A percentile compares a stretch with the other conserved stretches of the same genome.
Conservation (phyloP, 2,329 filamentous ascomycete genomes). For the Fusarium haematococcum region DNA sequence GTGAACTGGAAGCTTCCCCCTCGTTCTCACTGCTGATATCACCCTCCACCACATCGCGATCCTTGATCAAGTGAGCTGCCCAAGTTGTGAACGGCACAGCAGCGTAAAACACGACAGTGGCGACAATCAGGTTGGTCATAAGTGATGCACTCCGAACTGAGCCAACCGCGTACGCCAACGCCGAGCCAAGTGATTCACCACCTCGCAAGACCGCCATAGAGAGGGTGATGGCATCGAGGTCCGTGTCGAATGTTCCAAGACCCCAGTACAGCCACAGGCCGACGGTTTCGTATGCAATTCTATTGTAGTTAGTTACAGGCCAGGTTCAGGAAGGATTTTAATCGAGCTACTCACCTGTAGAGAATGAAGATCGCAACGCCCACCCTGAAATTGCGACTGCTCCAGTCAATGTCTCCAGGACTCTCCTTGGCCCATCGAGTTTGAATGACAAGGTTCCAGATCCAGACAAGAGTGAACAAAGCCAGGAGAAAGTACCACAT, state of each 20-base stretch:
- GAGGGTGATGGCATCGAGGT: background rate
- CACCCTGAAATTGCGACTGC: background rate
- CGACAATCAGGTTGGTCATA: slow-evolving; percentile 1
- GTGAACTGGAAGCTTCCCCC: background rate
- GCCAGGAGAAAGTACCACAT: background rate
- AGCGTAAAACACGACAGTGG: background rate
- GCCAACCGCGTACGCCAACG: background rate
- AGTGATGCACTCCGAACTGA: background rate
- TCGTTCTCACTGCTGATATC: background rate
- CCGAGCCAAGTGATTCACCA: background rate
- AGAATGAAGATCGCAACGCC: background rate
- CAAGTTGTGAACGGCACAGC: background rate
- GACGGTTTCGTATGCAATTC: background rate
- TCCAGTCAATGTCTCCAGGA: background rate
- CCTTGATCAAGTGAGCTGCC: background rate
- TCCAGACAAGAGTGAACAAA: background rate
- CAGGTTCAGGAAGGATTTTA: background rate
- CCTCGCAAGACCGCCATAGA: background rate
- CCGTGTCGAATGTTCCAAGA: background rate
- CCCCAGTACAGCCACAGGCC: slow-evolving; percentile 5
- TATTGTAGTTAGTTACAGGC: background rate
- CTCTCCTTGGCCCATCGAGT: background rate
- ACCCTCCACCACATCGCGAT: background rate
- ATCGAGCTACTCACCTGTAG: background rate
- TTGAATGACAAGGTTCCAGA: background rate